Evolutionary conservation across 805 yeast genomes (phyloP).

Genomic region (Sungouiella thailandica): DNA sequence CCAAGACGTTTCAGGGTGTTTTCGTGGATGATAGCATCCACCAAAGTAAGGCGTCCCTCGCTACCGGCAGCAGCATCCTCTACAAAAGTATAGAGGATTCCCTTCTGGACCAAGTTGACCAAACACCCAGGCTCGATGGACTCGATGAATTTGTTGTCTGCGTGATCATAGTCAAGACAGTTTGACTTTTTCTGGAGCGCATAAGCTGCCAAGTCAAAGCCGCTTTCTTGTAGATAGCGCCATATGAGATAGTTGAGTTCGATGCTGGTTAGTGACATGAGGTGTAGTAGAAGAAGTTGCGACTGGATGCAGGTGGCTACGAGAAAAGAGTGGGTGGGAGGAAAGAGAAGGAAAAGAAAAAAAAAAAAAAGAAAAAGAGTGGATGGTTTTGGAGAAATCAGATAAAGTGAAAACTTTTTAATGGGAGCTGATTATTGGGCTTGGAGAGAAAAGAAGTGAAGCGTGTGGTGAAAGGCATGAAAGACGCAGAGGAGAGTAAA

Average conservation of each 20-base stretch:
- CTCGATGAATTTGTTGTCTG: constrained; percentile 37
- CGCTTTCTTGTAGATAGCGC: constrained; percentile 87
- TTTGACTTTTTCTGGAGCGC: constrained; percentile 75
- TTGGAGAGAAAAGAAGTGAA: no score
- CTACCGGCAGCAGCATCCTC: constrained; percentile 46
- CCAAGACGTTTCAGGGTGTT: constrained; percentile 3
- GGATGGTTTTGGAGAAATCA: no score
- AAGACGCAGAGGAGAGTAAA: no score
- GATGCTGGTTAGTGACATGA: constrained; percentile 75
- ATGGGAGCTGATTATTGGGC: no score
- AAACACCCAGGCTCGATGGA: constrained; percentile 73
- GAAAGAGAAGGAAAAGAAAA: not conserved
- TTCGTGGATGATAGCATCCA: constrained; percentile 40
- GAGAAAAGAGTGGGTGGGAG: no score
- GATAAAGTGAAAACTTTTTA: no score
- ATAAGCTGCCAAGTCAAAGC: constrained; percentile 69
- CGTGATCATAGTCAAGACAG: constrained; percentile 49
- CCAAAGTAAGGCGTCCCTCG: constrained; percentile 24
- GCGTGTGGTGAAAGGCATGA: no score
- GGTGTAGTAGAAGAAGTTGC: no score
- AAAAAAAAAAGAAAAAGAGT: not conserved
- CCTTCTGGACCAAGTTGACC: constrained; percentile 80
- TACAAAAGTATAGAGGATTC: constrained; percentile 70
- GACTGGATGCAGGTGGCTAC: no score
- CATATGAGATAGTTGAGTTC: constrained; percentile 89